These are phyloP conservation scores for Glaciozyma antarctica DNA, from an alignment of 768 basidiomycete species.

Conservation along the genomic window DNA sequence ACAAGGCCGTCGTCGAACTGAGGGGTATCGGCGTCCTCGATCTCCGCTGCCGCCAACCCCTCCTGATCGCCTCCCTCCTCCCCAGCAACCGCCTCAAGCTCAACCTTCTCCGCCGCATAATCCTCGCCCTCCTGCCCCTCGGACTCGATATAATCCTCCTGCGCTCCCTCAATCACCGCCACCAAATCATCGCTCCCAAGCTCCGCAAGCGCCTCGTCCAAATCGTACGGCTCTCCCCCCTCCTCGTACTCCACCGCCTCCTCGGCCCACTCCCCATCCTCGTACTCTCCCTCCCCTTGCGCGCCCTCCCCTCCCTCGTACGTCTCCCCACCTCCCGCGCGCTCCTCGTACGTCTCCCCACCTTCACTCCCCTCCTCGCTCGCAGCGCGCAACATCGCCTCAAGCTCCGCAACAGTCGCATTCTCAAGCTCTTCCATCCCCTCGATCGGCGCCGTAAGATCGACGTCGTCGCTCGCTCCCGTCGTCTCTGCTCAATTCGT, in stretches of 20 bases:
- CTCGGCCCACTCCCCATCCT: background rate
- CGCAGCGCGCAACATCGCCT: no score
- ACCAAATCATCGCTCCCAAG: slow-evolving; percentile 22
- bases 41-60: background rate
- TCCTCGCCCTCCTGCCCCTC: background rate
- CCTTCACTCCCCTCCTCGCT: background rate
- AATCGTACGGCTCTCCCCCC: background rate
- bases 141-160: slow-evolving; percentile 13
- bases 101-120: background rate
- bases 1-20: background rate
- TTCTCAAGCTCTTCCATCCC: no score
- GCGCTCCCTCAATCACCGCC: slow-evolving; percentile 22
- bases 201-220: slow-evolving; percentile 18
- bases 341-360: background rate
- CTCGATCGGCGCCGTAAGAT: no score
- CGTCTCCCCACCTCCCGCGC: background rate
- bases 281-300: background rate
- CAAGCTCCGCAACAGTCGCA: no score
- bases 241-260: background rate
- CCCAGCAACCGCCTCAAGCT: background rate
- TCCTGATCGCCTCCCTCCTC: background rate
- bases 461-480: background rate
- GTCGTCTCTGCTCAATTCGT: background rate
- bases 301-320: slow-evolving; percentile 3
- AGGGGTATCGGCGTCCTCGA: background rate